A percentile compares a stretch with the other conserved stretches of the same genome.
Conservation (phyloP, 2,329 filamentous ascomycete genomes). For the Exophiala sp. region DNA sequence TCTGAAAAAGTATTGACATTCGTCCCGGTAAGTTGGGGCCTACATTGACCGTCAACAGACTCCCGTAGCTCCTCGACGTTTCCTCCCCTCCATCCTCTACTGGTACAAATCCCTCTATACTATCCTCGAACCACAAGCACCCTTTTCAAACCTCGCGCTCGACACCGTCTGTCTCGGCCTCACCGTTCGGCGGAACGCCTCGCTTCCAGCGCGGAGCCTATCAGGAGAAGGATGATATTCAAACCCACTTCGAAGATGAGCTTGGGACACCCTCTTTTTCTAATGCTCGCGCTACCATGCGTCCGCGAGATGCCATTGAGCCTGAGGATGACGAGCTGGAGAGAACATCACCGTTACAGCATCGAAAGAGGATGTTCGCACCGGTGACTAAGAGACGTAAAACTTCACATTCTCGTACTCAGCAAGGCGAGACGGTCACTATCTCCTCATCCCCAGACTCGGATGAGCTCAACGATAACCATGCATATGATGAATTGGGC, state of each 20-base stretch:
- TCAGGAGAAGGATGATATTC: conserved; percentile 21
- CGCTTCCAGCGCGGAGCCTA: conserved; percentile 13
- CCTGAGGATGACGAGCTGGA: conserved; percentile 1
- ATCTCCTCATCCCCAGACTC: conserved; percentile 22
- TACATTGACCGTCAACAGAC: conserved; percentile 14
- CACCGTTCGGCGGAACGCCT: conserved; percentile 13
- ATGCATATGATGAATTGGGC: neutral
- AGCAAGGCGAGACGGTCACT: conserved; percentile 7
- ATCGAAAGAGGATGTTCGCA: conserved; percentile 4
- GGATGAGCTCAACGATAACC: neutral
- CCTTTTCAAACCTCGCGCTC: conserved; percentile 15
- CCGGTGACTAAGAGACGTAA: conserved; percentile 19
- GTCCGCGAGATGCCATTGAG: neutral
- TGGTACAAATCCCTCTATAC: conserved; percentile 1
- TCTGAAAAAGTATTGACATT: conserved; percentile 12
- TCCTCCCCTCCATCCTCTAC: conserved; percentile 20
- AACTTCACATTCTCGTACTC: conserved; percentile 2
- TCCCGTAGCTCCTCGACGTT: conserved; percentile 19
- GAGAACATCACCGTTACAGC: conserved; percentile 7
- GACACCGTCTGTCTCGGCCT: conserved; percentile 9
- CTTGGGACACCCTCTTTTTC: neutral
- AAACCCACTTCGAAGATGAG: conserved; percentile 21
- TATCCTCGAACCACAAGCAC: conserved; percentile 5
- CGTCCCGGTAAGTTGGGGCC: conserved; percentile 4
- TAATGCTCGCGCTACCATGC: neutral